Percentiles rank a stretch among this genome's conserved stretches.
phyloP scores from a whole-genome alignment of 2,329 filamentous ascomycete genomes.

The Ophiocordyceps camponoti-saundersi region DNA sequence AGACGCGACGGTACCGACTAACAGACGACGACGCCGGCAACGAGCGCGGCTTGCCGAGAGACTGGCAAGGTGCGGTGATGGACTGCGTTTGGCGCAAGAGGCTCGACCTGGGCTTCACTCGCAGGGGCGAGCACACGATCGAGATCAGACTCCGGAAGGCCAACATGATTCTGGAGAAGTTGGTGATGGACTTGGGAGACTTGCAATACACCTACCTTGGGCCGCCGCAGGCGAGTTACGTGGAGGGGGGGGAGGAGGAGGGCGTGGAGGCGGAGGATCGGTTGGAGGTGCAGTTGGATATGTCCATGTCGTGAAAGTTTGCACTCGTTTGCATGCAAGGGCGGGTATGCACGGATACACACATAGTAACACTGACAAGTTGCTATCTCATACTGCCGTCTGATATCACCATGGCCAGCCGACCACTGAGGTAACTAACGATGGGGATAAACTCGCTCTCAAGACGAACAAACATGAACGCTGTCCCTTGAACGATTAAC shows the following conservation, averaged over 20 bases:
- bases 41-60: slow-evolving; percentile 23
- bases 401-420: too few relatives aligned
- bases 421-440: too few relatives aligned
- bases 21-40: slow-evolving; percentile 10
- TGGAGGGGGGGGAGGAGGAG: slow-evolving; percentile 1
- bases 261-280: slow-evolving; percentile 1
- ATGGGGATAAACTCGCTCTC: too few relatives aligned
- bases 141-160: slow-evolving; percentile 13
- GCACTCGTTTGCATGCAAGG: not conserved
- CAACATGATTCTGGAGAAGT: slow-evolving; percentile 20
- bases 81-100: slow-evolving; percentile 30
- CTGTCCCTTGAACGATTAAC: too few relatives aligned
- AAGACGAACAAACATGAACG: too few relatives aligned
- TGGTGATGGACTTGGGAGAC: slow-evolving; percentile 15
- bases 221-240: slow-evolving; percentile 13
- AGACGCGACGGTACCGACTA: slow-evolving; percentile 13
- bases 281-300: slow-evolving; percentile 1
- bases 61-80: slow-evolving; percentile 30
- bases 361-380: too few relatives aligned
- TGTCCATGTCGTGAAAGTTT: not conserved
- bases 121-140: slow-evolving; percentile 12
- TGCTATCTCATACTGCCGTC: too few relatives aligned
- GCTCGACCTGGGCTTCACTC: slow-evolving; percentile 9
- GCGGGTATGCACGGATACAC: not conserved
- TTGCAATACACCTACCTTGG: slow-evolving; percentile 17